Percentiles rank a stretch among this genome's conserved stretches.
phyloP scores from a whole-genome alignment of 768 basidiomycete species.

The Strobilomyces dryophilus region DNA sequence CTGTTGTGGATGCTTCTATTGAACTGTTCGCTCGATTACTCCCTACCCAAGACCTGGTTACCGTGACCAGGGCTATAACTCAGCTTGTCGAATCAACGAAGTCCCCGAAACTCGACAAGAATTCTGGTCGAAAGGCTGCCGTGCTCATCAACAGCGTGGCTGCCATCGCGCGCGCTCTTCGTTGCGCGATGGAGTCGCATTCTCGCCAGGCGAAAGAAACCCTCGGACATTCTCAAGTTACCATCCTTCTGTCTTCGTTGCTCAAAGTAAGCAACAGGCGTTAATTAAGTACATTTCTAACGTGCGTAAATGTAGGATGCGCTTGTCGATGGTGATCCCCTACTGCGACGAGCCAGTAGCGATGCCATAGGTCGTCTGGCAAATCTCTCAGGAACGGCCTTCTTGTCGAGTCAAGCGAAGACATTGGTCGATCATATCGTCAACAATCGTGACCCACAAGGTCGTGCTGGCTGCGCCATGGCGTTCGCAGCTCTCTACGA shows the following conservation, averaged over 20 bases:
- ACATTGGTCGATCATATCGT: constrained; percentile 91
- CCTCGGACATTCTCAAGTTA: constrained; percentile 62
- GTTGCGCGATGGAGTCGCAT: constrained; percentile 48
- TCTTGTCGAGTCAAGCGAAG: constrained; percentile 85
- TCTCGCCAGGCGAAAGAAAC: constrained; percentile 60
- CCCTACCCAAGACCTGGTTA: constrained; percentile 66
- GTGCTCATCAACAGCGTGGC: constrained; percentile 76
- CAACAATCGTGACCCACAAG: constrained; percentile 88
- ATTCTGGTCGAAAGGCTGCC: constrained; percentile 81
- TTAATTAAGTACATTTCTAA: constrained; percentile 9
- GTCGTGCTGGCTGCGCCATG: constrained; percentile 89
- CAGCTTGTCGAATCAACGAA: constrained; percentile 61
- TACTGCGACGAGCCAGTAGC: constrained; percentile 74
- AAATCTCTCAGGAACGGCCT: constrained; percentile 75
- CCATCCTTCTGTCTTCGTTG: constrained; percentile 59
- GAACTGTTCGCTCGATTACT: constrained; percentile 79
- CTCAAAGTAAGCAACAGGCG: constrained; percentile 57
- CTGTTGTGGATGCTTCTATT: constrained; percentile 87
- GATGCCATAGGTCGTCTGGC: constrained; percentile 88
- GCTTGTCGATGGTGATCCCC: constrained; percentile 73
- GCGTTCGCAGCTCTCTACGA: constrained; percentile 91
- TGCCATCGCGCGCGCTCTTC: constrained; percentile 67
- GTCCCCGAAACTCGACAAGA: constrained; percentile 81
- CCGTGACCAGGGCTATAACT: constrained; percentile 50
- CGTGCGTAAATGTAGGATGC: constrained; percentile 49